A percentile compares a stretch with the other conserved stretches of the same genome.
Conservation (phyloP, 2,329 filamentous ascomycete species). For the Phyllosticta paracitricarpa region DNA sequence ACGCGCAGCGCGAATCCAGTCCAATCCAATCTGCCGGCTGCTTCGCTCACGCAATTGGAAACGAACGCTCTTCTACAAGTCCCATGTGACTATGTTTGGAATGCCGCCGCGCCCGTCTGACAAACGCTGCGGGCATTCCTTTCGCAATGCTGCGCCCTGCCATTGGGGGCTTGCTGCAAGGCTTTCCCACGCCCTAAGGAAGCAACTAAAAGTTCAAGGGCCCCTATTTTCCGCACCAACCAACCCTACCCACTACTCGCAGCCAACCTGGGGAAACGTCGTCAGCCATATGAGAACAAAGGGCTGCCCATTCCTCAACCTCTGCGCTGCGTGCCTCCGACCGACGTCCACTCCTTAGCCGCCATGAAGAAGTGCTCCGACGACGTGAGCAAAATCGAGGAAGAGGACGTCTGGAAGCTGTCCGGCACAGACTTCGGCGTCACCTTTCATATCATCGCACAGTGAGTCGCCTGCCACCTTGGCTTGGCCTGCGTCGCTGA, state of each 20-base stretch:
- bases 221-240: not conserved
- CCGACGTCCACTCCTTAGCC: slow-evolving; percentile 8
- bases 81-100: not conserved
- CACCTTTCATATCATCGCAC: slow-evolving; percentile 7
- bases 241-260: not conserved
- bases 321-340: slow-evolving; percentile 8
- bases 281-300: not conserved
- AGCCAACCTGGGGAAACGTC: not conserved
- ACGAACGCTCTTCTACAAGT: not conserved
- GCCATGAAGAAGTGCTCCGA: slow-evolving; percentile 16
- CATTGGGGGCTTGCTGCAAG: not conserved
- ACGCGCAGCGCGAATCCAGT: not conserved
- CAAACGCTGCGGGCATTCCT: not conserved
- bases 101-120: not conserved
- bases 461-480: slow-evolving; percentile 7
- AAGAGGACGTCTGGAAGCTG: slow-evolving; percentile 11
- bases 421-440: slow-evolving; percentile 8
- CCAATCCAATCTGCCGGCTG: too few species aligned
- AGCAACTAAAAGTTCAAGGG: not conserved
- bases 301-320: slow-evolving; percentile 1
- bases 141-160: not conserved
- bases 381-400: slow-evolving; percentile 28
- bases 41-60: too few species aligned
- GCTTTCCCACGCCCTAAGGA: not conserved
- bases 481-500: not conserved